phyloP scores from a whole-genome alignment of 768 basidiomycete species.

The Baorangia bicolor region DNA sequence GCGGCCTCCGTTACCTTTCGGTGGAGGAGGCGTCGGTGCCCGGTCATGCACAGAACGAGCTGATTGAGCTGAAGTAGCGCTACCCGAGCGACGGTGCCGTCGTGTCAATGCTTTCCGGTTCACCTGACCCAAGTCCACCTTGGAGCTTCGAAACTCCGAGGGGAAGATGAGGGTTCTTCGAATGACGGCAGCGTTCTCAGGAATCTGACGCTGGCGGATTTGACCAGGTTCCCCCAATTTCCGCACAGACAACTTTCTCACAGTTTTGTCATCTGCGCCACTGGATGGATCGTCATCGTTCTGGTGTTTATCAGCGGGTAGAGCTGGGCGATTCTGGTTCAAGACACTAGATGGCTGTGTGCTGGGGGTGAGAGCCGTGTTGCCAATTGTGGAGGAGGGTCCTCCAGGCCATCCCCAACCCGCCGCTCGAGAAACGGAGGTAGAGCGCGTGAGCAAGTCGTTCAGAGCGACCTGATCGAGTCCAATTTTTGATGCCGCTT shows the following conservation, averaged over 20 bases:
- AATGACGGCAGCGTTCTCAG: conserved; percentile 52
- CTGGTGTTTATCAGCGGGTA: conserved; percentile 24
- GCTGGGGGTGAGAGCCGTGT: conserved; percentile 24
- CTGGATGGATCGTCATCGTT: conserved; percentile 35
- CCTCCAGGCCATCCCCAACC: conserved; percentile 40
- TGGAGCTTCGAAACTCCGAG: conserved; percentile 59
- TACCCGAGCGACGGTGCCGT: conserved; percentile 59
- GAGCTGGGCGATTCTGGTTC: conserved; percentile 16
- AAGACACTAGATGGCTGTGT: conserved; percentile 10
- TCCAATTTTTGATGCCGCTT: conserved; percentile 72
- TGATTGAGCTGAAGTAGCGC: conserved; percentile 58
- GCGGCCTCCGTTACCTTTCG: conserved; percentile 48
- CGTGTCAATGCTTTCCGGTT: conserved; percentile 51
- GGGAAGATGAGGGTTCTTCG: conserved; percentile 81
- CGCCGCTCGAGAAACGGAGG: conserved; percentile 58
- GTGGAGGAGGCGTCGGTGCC: conserved; percentile 83
- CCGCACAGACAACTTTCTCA: conserved; percentile 29
- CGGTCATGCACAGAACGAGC: conserved; percentile 78
- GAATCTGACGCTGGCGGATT: conserved; percentile 30
- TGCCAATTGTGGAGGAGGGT: conserved; percentile 10
- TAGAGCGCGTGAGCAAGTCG: conserved; percentile 69
- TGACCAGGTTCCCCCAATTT: conserved; percentile 26
- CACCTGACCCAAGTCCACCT: conserved; percentile 53
- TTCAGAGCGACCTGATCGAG: conserved; percentile 71
- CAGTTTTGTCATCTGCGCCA: conserved; percentile 21